phyloP scores from a whole-genome alignment of 768 basidiomycete genomes.

The Infundibulicybe gibba region DNA sequence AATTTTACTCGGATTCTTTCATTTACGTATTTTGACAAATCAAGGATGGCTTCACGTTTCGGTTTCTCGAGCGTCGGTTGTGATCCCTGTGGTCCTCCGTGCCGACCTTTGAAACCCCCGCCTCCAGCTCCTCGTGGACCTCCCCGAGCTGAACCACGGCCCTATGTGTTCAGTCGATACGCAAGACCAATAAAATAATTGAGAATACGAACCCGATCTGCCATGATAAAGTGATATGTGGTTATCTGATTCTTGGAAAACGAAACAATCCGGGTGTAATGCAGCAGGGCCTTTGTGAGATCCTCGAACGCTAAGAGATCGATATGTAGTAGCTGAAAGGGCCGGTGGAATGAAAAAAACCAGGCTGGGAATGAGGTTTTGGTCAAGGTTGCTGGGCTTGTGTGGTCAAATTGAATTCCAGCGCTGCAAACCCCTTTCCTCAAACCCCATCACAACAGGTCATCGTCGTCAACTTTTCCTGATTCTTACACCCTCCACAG shows the following conservation, averaged over 20 bases:
- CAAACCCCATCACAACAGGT: slow-evolving; percentile 10
- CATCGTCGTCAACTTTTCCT: slow-evolving; percentile 4
- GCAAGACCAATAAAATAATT: slow-evolving; percentile 15
- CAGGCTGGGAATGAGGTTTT: background rate
- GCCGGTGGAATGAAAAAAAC: slow-evolving; percentile 6
- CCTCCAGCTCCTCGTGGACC: slow-evolving; percentile 44
- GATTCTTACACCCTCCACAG: slow-evolving; percentile 2
- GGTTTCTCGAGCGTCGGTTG: slow-evolving; percentile 66
- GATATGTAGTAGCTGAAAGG: background rate
- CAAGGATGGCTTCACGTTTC: slow-evolving; percentile 91
- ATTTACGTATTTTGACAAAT: slow-evolving; percentile 92
- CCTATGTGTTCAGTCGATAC: slow-evolving; percentile 44
- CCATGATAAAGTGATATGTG: slow-evolving; percentile 33
- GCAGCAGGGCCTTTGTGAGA: background rate
- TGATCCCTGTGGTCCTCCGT: slow-evolving; percentile 43
- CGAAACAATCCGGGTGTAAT: background rate
- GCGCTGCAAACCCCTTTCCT: slow-evolving; percentile 5
- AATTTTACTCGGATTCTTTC: slow-evolving; percentile 94
- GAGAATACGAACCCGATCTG: slow-evolving; percentile 53
- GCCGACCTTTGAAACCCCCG: slow-evolving; percentile 43
- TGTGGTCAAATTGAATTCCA: slow-evolving; percentile 20
- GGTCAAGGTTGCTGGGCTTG: slow-evolving; percentile 12
- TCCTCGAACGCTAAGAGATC: background rate
- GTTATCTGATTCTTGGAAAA: slow-evolving; percentile 7
- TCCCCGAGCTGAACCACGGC: slow-evolving; percentile 46